These are phyloP conservation scores for Thinopyrum elongatum DNA, from an alignment of 176 grass and related monocot genomes.

Conservation along the genomic window DNA sequence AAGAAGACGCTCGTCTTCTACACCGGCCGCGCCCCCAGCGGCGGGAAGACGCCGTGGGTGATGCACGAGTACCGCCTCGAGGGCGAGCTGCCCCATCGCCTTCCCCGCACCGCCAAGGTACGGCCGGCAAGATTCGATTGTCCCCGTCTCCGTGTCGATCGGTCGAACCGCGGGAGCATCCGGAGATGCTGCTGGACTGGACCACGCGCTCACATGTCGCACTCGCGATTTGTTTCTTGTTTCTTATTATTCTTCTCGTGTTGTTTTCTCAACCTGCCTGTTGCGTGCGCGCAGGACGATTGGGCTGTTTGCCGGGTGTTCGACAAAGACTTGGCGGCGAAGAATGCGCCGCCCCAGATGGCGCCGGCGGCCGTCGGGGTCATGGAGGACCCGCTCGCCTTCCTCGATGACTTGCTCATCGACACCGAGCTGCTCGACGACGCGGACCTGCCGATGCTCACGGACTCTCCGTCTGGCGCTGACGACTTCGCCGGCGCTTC, in stretches of 20 bases:
- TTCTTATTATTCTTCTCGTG: neutral
- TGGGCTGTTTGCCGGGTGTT: slow-evolving; percentile 78
- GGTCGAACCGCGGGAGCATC: neutral
- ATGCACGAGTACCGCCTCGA: slow-evolving; percentile 97
- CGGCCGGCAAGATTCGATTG: neutral
- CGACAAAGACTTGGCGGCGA: slow-evolving; percentile 57
- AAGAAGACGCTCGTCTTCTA: slow-evolving; percentile 99
- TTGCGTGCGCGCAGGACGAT: slow-evolving; percentile 58
- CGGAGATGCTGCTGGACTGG: neutral
- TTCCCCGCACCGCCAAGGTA: slow-evolving; percentile 67
- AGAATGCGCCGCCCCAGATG: slow-evolving; percentile 12
- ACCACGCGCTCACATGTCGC: slow-evolving; percentile 26
- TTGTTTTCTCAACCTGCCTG: slow-evolving; percentile 27
- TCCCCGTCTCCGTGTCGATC: neutral
- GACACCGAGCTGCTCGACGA: slow-evolving; percentile 9
- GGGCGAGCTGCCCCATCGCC: slow-evolving; percentile 41
- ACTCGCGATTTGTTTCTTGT: neutral
- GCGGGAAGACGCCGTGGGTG: slow-evolving; percentile 82
- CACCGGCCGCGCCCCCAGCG: slow-evolving; percentile 71
- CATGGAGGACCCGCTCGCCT: neutral
- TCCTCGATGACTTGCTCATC: neutral
- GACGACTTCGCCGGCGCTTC: neutral
- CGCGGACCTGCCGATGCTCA: slow-evolving; percentile 42
- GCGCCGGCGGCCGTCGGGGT: neutral
- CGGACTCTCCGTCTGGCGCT: slow-evolving; percentile 25